Base-by-base conservation (phyloP, 257 asterid genomes). In the Ligustrum vulgare region DNA sequence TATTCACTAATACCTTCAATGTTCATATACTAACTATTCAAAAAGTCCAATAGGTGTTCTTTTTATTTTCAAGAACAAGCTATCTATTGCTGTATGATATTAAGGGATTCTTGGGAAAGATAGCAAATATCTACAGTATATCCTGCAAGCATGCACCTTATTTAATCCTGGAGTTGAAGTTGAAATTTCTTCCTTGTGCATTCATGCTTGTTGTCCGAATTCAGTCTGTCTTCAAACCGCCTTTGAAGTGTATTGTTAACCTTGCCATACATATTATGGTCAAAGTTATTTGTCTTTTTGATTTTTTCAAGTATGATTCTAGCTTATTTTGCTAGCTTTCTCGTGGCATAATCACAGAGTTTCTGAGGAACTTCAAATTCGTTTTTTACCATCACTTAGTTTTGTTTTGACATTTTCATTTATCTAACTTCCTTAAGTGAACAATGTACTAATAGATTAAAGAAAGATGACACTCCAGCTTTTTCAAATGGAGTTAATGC, bases 401-500 rank as follows among this genome's bases (percentile, higher is more conserved):
- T 10, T 41, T 43, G 49, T 1, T 69, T 45, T 58, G 37, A 49
- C 9, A 22, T 18, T 8, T 68, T 64, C 33, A 23, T 33, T 39
- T 69, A 71, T 47, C 63, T 51, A 69, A 69, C 69, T n/a, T 69
- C 6, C 69, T 47, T 28, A 35, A 47, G 39, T 82, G 78, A 58
- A 74, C 33, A 70, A 51, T 72, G 64, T 72, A 5, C 74, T 39
- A 65, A 69, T 82, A 90, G 94, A 79, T 78, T 81, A 79, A 73
- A 78, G 75, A 85, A 84, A 84, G 90, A 88, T 78, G 84, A 79
- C 10, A 80, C 70, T 72, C 43, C 90, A 51, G 81, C 87, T 87
- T 75, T 89, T 85, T 78, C 91, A 71, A 79, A 82, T 82, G 91
- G 81, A 67, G 90, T 86, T 73, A 82, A 76, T 77, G 78, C 81